phyloP scores from a whole-genome alignment of 2,329 filamentous ascomycete genomes.

The Fusarium kyushuense region DNA sequence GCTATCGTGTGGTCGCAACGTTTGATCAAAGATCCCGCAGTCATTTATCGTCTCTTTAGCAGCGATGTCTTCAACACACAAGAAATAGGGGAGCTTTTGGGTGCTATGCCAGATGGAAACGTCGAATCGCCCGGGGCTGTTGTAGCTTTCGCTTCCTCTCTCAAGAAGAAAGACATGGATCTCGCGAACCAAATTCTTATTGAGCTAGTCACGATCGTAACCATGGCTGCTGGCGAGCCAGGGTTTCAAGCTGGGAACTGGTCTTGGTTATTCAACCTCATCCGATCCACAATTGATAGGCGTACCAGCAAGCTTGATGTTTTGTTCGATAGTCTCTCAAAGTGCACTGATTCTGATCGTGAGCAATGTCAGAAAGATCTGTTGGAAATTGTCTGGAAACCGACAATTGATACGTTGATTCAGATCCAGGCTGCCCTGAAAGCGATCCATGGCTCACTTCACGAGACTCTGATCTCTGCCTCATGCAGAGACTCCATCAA shows the following conservation, averaged over 20 bases:
- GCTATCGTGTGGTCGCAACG: conserved; percentile 48
- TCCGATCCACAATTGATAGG: conserved; percentile 1
- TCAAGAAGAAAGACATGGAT: conserved; percentile 10
- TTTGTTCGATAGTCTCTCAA: conserved; percentile 12
- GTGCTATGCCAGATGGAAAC: conserved; percentile 22
- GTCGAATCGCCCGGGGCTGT: conserved; percentile 8
- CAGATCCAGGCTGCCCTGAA: conserved; percentile 37
- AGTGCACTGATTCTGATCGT: background rate
- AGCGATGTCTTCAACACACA: conserved; percentile 3
- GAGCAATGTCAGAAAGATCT: conserved; percentile 12
- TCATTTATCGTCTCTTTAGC: conserved; percentile 34
- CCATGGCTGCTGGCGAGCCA: conserved; percentile 26
- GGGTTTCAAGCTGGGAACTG: conserved; percentile 22
- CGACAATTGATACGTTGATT: conserved; percentile 48
- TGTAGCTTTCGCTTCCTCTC: conserved; percentile 1
- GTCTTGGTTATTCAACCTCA: conserved; percentile 17
- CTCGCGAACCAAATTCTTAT: conserved; percentile 33
- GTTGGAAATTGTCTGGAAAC: conserved; percentile 48
- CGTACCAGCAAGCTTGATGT: conserved; percentile 8
- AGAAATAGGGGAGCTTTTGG: conserved; percentile 41
- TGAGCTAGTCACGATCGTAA: conserved; percentile 25
- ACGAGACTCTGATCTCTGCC: background rate
- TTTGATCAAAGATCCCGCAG: conserved; percentile 47
- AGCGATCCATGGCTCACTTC: background rate
- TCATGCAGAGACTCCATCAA: background rate